phyloP scores from a whole-genome alignment of 2,329 filamentous ascomycete species.

The Talaromyces sp. region DNA sequence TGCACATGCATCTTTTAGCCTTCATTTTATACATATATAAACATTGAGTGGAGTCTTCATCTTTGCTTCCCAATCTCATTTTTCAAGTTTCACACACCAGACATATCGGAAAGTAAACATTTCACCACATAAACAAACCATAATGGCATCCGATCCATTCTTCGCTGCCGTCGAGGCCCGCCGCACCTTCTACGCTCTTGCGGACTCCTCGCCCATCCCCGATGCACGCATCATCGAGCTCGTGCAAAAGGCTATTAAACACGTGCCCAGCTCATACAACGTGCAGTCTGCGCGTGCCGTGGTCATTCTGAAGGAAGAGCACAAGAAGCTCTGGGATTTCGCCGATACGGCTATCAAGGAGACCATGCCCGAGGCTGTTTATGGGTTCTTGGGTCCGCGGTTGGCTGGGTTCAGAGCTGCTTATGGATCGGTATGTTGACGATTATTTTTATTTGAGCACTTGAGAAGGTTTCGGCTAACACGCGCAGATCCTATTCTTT shows the following conservation, averaged over 20 bases:
- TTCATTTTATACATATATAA: too few species aligned
- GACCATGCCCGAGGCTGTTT: conserved; percentile 57
- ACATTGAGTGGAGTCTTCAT: too few species aligned
- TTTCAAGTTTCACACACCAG: background rate
- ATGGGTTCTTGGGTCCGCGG: conserved; percentile 16
- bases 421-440: conserved; percentile 63
- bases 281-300: conserved; percentile 40
- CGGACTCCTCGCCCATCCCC: conserved; percentile 21
- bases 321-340: conserved; percentile 79
- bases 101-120: background rate
- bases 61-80: background rate
- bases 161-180: conserved; percentile 24
- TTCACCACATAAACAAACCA: background rate
- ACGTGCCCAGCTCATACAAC: conserved; percentile 59
- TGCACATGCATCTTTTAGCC: too few species aligned
- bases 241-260: conserved; percentile 45
- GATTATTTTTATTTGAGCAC: conserved; percentile 17
- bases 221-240: conserved; percentile 25
- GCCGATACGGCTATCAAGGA: conserved; percentile 50
- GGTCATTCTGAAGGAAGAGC: conserved; percentile 70
- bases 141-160: conserved; percentile 10
- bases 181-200: conserved; percentile 24
- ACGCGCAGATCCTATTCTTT: conserved; percentile 7
- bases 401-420: conserved; percentile 57
- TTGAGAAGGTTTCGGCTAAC: background rate